phyloP scores from a whole-genome alignment of 345 rosid species.

The Salix brachista region DNA sequence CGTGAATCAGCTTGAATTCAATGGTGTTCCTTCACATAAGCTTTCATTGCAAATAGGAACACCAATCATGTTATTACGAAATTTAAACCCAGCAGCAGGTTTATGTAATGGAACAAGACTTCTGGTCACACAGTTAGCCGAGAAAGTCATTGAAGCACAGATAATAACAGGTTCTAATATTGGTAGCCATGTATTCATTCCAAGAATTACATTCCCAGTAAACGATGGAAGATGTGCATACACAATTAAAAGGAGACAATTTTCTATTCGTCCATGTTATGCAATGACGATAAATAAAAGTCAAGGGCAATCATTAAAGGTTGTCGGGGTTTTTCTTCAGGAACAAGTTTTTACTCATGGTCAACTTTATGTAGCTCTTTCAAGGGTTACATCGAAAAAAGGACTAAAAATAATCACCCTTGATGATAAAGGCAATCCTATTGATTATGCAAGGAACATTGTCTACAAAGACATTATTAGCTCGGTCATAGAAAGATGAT shows the following conservation, averaged over 20 bases:
- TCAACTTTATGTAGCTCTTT: not conserved
- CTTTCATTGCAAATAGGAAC: slow-evolving; percentile 2
- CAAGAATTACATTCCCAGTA: not conserved
- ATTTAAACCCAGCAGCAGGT: not conserved
- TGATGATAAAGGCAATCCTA: too few relatives aligned
- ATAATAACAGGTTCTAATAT: not conserved
- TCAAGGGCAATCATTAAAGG: not conserved
- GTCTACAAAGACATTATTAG: not conserved
- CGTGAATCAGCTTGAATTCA: not conserved
- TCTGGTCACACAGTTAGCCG: not conserved
- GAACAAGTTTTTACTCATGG: not conserved
- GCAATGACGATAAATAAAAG: slow-evolving; percentile 1
- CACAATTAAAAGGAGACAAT: not conserved
- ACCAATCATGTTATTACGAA: not conserved
- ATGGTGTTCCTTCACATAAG: not conserved
- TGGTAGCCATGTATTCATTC: not conserved
- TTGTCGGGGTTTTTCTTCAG: not conserved
- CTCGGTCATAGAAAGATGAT: too few relatives aligned
- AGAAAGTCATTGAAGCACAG: not conserved
- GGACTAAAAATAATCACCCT: not conserved
- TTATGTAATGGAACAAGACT: slow-evolving; percentile 9
- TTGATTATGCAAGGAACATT: not conserved
- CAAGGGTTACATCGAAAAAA: not conserved
- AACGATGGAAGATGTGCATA: not conserved
- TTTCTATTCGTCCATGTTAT: not conserved